These are phyloP conservation scores for Fraxinus dipetala DNA, from an alignment of 305 asterid genomes.

Conservation along the genomic window DNA sequence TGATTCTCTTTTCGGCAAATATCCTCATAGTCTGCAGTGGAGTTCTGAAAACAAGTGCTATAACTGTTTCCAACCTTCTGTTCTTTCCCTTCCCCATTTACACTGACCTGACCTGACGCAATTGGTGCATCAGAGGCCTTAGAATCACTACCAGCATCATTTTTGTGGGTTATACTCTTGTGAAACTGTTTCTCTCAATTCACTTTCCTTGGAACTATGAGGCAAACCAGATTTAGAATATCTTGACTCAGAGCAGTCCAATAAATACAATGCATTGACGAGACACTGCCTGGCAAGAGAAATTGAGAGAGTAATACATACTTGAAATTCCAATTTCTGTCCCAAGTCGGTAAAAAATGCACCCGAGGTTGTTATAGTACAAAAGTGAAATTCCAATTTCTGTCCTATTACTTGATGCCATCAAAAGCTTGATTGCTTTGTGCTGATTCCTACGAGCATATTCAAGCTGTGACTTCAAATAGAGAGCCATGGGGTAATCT, in stretches of 20 bases:
- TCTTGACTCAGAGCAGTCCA: slow-evolving; percentile 29
- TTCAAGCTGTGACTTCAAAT: slow-evolving; percentile 88
- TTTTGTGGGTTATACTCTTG: background rate
- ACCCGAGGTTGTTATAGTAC: slow-evolving; percentile 87
- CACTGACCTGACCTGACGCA: slow-evolving; percentile 18
- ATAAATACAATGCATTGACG: slow-evolving; percentile 36
- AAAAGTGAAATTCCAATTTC: slow-evolving; percentile 69
- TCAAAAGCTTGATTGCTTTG: slow-evolving; percentile 80
- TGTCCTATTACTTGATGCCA: slow-evolving; percentile 56
- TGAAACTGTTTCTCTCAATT: slow-evolving; percentile 27
- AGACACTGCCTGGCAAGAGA: slow-evolving; percentile 44
- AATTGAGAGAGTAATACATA: slow-evolving; percentile 25
- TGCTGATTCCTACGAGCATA: slow-evolving; percentile 75
- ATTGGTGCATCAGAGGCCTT: no score
- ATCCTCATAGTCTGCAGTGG: slow-evolving; percentile 32
- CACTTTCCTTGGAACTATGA: slow-evolving; percentile 23
- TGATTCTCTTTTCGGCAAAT: slow-evolving; percentile 35
- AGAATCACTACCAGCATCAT: no score
- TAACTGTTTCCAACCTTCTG: slow-evolving; percentile 34
- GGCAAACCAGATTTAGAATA: slow-evolving; percentile 17
- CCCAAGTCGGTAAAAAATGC: slow-evolving; percentile 76
- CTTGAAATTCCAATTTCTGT: slow-evolving; percentile 43
- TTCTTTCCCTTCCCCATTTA: slow-evolving; percentile 44
- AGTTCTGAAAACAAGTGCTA: slow-evolving; percentile 25
- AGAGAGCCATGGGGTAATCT: slow-evolving; percentile 74